Percentiles rank a stretch among this genome's conserved stretches.
Conservation (phyloP, 495 filamentous ascomycete genomes). For the Evansstolkia leycettana region DNA sequence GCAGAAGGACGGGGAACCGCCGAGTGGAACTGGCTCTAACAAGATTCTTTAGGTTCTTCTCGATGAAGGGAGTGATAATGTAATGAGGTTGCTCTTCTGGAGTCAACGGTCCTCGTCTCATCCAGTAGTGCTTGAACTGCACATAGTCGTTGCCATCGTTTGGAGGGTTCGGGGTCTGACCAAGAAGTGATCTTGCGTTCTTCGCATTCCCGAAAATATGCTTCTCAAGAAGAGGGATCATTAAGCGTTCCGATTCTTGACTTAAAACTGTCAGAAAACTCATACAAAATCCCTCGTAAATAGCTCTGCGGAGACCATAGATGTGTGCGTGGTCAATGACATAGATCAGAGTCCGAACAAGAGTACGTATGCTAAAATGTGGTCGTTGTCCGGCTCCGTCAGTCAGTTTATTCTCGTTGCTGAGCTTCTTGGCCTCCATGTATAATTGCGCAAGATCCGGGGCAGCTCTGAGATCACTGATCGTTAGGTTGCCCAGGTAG, state of each 20-base stretch:
- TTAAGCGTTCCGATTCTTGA: constrained; percentile 59
- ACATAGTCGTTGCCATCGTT: constrained; percentile 66
- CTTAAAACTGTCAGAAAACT: constrained; percentile 83
- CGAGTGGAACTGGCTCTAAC: constrained; percentile 85
- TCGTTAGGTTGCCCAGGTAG: constrained; percentile 61
- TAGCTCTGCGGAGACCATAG: constrained; percentile 75
- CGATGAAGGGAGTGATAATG: constrained; percentile 91
- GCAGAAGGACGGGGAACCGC: constrained; percentile 87
- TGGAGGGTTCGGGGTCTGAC: constrained; percentile 62
- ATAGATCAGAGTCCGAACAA: constrained; percentile 85
- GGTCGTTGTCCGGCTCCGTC: constrained; percentile 90
- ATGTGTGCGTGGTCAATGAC: constrained; percentile 69
- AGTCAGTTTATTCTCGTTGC: constrained; percentile 71
- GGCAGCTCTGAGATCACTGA: constrained; percentile 50
- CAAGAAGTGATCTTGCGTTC: constrained; percentile 54
- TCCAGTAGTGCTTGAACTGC: constrained; percentile 88
- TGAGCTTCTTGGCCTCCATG: constrained; percentile 68
- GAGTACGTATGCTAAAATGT: constrained; percentile 88
- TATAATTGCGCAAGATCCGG: constrained; percentile 77
- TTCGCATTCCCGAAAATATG: constrained; percentile 58
- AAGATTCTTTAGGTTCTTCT: constrained; percentile 85
- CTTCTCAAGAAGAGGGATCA: constrained; percentile 70
- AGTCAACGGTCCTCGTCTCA: constrained; percentile 54
- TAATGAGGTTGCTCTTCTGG: constrained; percentile 73
- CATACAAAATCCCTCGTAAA: constrained; percentile 98